A percentile compares a stretch with the other conserved stretches of the same genome.
Evolutionary conservation across 2,329 filamentous ascomycete species (phyloP).

Genomic region (Aspergillus niger): DNA sequence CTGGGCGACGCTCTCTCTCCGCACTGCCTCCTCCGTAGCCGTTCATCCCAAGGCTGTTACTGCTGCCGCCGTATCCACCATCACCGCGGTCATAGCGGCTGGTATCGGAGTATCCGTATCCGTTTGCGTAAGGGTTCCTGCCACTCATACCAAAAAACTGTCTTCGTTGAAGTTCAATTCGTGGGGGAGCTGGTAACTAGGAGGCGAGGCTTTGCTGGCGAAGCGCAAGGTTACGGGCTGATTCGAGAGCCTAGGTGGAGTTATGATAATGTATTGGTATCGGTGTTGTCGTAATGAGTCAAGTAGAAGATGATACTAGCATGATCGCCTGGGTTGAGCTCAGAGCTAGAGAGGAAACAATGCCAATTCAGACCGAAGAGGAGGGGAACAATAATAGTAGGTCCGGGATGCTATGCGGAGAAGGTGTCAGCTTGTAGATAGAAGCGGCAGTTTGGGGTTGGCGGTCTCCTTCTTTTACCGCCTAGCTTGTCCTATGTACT

Average conservation of each 20-base stretch:
- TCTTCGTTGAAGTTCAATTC: neutral
- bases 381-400: neutral
- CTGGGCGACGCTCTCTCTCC: conserved; percentile 40
- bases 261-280: conserved; percentile 13
- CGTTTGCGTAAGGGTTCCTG: conserved; percentile 39
- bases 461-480: neutral
- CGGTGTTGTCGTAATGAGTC: conserved; percentile 23
- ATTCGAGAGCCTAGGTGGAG: neutral
- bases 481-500: neutral
- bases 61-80: conserved; percentile 33
- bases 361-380: neutral
- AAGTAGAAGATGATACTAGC: conserved; percentile 21
- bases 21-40: conserved; percentile 31
- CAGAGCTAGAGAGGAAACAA: neutral
- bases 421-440: neutral
- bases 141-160: conserved; percentile 36
- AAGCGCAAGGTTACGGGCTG: conserved; percentile 13
- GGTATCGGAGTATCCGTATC: conserved; percentile 40
- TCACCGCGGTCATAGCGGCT: conserved; percentile 39
- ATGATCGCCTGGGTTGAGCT: conserved; percentile 23
- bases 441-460: neutral
- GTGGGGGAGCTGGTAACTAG: conserved; percentile 6
- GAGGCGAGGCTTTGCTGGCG: neutral
- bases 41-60: conserved; percentile 35
- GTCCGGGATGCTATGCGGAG: neutral